Conservation (phyloP, 352 stramenopile species). For the Phytopythium vexans region DNA sequence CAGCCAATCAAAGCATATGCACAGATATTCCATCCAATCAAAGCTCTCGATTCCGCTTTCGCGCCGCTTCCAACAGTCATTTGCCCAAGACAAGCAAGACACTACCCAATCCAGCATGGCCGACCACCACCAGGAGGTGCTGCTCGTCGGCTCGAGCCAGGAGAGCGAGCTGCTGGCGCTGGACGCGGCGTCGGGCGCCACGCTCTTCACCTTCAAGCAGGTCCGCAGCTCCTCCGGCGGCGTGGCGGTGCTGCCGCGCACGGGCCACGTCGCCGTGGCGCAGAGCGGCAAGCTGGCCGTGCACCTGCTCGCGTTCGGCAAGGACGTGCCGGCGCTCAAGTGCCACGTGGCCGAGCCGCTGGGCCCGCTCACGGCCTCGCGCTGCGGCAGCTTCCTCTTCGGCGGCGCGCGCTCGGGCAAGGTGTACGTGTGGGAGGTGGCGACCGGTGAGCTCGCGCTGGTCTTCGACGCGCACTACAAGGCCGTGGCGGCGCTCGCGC, state of each 20-base stretch:
- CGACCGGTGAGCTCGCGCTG: constrained; percentile 72
- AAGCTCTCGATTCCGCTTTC: background rate
- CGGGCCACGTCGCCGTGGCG: constrained; percentile 61
- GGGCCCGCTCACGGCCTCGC: constrained; percentile 48
- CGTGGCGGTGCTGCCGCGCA: constrained; percentile 54
- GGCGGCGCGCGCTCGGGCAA: constrained; percentile 74
- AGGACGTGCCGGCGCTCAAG: constrained; percentile 69
- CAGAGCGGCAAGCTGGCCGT: constrained; percentile 67
- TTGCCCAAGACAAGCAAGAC: background rate
- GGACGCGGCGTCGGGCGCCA: constrained; percentile 51
- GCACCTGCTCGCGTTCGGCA: constrained; percentile 62
- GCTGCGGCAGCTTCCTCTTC: constrained; percentile 73
- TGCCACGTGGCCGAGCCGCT: constrained; percentile 78
- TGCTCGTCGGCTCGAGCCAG: constrained; percentile 63
- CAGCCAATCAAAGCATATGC: background rate
- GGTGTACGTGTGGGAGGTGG: constrained; percentile 85
- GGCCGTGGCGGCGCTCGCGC: constrained; percentile 55
- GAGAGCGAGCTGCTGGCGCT: constrained; percentile 64
- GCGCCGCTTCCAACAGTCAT: constrained; percentile 17
- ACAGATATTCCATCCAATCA: constrained; percentile 21
- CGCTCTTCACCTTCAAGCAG: constrained; percentile 80
- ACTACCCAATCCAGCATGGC: no score
- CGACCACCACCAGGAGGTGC: constrained; percentile 13
- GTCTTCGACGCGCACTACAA: constrained; percentile 89
- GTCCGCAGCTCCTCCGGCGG: constrained; percentile 44